Percentiles rank a stretch among this genome's conserved stretches.
Conservation (phyloP, 371 early-diverging fungal species). For the Lichtheimia ramosa region DNA sequence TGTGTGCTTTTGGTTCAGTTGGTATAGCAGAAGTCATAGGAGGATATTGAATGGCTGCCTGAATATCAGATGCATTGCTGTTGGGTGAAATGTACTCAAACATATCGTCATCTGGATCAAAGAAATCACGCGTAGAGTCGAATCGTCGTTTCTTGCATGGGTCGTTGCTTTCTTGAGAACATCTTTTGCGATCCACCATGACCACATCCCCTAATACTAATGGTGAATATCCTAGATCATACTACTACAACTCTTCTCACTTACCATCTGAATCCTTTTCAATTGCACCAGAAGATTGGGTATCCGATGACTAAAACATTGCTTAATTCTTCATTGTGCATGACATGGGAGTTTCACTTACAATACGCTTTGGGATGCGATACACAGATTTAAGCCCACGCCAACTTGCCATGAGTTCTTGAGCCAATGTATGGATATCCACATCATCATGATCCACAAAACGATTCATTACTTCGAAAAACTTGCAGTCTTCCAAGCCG, state of each 20-base stretch:
- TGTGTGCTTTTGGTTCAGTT: too few relatives aligned
- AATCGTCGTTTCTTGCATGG: constrained; percentile 15
- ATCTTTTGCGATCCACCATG: neutral
- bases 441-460: constrained; percentile 39
- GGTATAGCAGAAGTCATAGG: constrained; percentile 19
- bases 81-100: constrained; percentile 32
- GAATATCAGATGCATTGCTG: constrained; percentile 16
- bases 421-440: constrained; percentile 34
- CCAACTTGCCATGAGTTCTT: constrained; percentile 47
- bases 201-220: neutral
- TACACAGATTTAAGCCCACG: constrained; percentile 55
- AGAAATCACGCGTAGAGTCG: constrained; percentile 32
- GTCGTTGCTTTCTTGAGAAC: neutral
- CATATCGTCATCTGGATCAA: constrained; percentile 40
- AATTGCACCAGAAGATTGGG: neutral
- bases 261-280: neutral
- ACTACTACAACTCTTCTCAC: too few relatives aligned
- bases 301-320: neutral
- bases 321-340: neutral
- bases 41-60: constrained; percentile 20
- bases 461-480: constrained; percentile 51
- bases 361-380: constrained; percentile 56
- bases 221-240: neutral
- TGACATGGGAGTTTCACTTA: constrained; percentile 4
- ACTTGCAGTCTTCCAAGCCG: constrained; percentile 67